Base-by-base conservation (phyloP, 768 basidiomycete genomes). In the Boletus edulis region DNA sequence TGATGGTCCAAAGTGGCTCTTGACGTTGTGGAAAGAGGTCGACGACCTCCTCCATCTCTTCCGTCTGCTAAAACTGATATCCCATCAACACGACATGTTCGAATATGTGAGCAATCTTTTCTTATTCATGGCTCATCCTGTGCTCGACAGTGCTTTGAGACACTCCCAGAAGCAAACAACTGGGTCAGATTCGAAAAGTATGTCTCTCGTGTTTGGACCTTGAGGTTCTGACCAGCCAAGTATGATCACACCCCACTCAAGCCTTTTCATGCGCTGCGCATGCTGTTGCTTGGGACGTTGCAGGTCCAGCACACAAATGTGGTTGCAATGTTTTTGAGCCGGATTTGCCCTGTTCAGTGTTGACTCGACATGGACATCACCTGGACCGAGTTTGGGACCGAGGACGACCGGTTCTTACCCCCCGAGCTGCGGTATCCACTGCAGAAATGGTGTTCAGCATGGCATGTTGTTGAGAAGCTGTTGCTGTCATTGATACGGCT, bases 151-250 rank as follows among this genome's bases (percentile, higher is more conserved):
- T 63, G 51, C 45, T 83, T 83, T 58, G 62, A 65, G 13, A 69
- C 68, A 6, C 64, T 68, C 7, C 81, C 75, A 29, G 72, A 78
- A 27, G 67, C 78, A 13, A 72, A 61, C 17, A 81, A 83, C 69
- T 87, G 85, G 86, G 65, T 64, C 20, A 71, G 78, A 32, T 83
- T 85, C 61, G 73, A 78, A 52, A 76, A 73, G 41, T 87, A 86
- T 57, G 76, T 74, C n/a, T 61, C 68, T 17, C 78, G 81, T 42
- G 76, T 85, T 18, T 75, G 82, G 13, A 66, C 60, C 4, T 52
- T 84, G 27, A 61, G 54, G 42, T 63, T 63, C 49, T 35, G 27
- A 2, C 41, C 54, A 1, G 14, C 31, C 20, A 64, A 60, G 46
- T 52, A 67, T 48, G 49, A 59, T 27, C 32, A 41, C 1, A 18